Conservation (phyloP, 2,329 filamentous ascomycete species). For the Rhinocladiella mackenziei region DNA sequence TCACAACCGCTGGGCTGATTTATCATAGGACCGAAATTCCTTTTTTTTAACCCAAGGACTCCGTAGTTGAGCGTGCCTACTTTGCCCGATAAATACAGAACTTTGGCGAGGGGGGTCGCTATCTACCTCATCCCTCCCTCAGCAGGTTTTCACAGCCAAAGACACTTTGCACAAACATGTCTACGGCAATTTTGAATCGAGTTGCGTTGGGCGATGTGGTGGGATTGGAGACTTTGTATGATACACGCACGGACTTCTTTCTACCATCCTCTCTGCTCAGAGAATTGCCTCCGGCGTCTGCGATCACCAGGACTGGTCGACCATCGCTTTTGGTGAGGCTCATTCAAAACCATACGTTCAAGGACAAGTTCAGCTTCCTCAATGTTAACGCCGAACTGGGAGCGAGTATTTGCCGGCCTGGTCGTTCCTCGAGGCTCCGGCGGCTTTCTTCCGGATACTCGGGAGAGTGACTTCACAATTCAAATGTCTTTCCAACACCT, state of each 20-base stretch:
- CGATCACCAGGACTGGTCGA: slow-evolving; percentile 5
- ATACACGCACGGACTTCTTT: slow-evolving; percentile 26
- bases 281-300: slow-evolving; percentile 5
- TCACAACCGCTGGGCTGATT: no score
- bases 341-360: slow-evolving; percentile 12
- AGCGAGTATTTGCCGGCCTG: slow-evolving; percentile 25
- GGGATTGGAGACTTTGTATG: slow-evolving; percentile 25
- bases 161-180: neutral
- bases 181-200: neutral
- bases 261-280: slow-evolving; percentile 15
- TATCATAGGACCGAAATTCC: no score
- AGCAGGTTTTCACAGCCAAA: no score
- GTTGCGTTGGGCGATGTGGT: slow-evolving; percentile 24
- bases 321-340: neutral
- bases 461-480: slow-evolving; percentile 10
- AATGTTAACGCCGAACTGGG: slow-evolving; percentile 20
- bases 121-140: no score
- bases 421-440: slow-evolving; percentile 14
- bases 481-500: slow-evolving; percentile 19
- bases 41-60: no score
- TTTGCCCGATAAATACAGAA: no score
- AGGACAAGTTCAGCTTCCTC: slow-evolving; percentile 22
- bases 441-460: slow-evolving; percentile 15
- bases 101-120: no score
- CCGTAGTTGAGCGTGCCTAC: no score